Evolutionary conservation across 2,329 filamentous ascomycete species (phyloP).

Genomic region (Fusarium sp.): DNA sequence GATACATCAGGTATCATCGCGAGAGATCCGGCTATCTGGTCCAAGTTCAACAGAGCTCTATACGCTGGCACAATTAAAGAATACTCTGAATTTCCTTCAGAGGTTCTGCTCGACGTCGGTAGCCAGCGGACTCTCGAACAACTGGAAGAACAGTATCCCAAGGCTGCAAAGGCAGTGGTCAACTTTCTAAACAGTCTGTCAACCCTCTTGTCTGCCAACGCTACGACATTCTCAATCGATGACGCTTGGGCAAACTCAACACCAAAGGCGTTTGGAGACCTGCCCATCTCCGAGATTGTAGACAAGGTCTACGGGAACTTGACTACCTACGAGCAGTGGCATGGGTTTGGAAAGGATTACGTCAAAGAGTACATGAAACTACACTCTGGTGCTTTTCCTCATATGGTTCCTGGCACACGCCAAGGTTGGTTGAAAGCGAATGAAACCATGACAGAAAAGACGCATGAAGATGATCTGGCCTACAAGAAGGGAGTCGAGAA

Average conservation of each 20-base stretch:
- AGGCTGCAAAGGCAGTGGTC: background rate
- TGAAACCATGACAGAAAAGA: background rate
- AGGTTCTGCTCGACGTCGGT: background rate
- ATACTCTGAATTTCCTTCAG: background rate
- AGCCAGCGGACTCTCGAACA: background rate
- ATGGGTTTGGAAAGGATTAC: background rate
- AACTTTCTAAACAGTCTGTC: background rate
- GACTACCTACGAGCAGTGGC: constrained; percentile 17
- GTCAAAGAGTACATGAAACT: constrained; percentile 4
- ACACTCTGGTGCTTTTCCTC: constrained; percentile 1
- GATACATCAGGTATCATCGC: constrained; percentile 48
- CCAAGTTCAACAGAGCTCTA: constrained; percentile 1
- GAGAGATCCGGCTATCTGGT: background rate
- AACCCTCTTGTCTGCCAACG: background rate
- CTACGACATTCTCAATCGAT: background rate
- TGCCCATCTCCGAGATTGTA: background rate
- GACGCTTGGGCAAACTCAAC: background rate
- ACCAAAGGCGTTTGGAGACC: background rate
- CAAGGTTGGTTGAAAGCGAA: background rate
- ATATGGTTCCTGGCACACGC: constrained; percentile 1
- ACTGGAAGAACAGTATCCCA: rapidly evolving
- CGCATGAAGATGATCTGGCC: background rate
- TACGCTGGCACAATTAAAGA: background rate
- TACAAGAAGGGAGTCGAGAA: background rate
- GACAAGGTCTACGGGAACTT: background rate